Evolutionary conservation across 208 protist species (phyloP).

Genomic region (Acanthamoeba polyphaga): DNA sequence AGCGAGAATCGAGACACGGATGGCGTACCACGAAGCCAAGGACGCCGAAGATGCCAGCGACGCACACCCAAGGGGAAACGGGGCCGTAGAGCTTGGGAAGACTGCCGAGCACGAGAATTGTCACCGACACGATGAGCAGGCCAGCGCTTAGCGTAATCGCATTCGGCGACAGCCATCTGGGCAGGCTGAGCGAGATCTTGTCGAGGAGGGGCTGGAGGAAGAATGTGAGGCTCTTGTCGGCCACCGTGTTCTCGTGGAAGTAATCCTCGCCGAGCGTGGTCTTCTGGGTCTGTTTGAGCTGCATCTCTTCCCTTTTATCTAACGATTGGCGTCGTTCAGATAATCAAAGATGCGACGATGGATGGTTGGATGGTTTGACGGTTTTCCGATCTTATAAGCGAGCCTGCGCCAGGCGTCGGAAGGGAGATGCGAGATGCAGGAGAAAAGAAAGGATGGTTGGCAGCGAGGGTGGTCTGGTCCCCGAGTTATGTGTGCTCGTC

Average conservation of each 20-base stretch:
- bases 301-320: background rate
- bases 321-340: background rate
- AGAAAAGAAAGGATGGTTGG: too few relatives aligned
- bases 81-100: constrained; percentile 11
- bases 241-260: constrained; percentile 27
- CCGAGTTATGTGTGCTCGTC: too few relatives aligned
- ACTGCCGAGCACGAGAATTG: background rate
- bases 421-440: too few relatives aligned
- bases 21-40: background rate
- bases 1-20: too few relatives aligned
- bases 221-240: background rate
- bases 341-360: too few relatives aligned
- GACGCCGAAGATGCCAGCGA: background rate
- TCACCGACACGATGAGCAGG: background rate
- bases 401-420: too few relatives aligned
- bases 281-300: background rate
- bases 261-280: background rate
- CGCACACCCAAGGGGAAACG: background rate
- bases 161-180: constrained; percentile 11
- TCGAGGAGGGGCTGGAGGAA: constrained; percentile 16
- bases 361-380: too few relatives aligned
- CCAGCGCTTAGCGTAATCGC: constrained; percentile 2
- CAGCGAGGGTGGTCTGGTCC: too few relatives aligned
- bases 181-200: constrained; percentile 31
- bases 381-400: too few relatives aligned